Base-by-base conservation (phyloP, 768 basidiomycete genomes). In the Cytidiella melzeri region DNA sequence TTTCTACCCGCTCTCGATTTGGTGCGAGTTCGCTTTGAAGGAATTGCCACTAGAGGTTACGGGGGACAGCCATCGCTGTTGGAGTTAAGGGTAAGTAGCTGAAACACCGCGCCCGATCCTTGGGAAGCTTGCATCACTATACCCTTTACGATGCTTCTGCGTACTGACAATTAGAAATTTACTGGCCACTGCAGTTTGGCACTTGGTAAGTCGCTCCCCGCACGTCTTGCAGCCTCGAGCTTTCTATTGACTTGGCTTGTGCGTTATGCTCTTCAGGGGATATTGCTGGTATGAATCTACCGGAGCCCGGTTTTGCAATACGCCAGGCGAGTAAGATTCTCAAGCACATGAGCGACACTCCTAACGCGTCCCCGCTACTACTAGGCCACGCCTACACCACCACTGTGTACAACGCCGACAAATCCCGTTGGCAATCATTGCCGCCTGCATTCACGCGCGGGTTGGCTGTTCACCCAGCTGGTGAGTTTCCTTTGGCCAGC, bases 381-480 rank as follows among this genome's bases (percentile, higher is more conserved):
- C 56, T 57, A 79, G 79, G 76, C 15, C 72, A 77, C 58, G 85
- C 75, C 3, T 89, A 89, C 61, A 63, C 67, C 39, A 57, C 83
- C 26, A 57, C 61, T 12, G 58, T 82, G 54, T 54, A 61, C 19
- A 71, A 72, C 55, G 27, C 67, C 19, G 61, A 59, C n/a, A 67
- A 69, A 37, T 55, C 67, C 3, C 64, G 63, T 40, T 70, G 55
- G 36, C 66, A 73, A 18, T 66, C 63, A 43, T 73, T 87, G 49
- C 72, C 64, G 3, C 57, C 78, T 0, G 73, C 79, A 1, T 87
- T 84, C 81, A 91, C 87, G 5, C 76, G 77, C 34, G 87, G 85
- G 3, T 75, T 90, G 5, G 84, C 79, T 2, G 71, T 87, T 23
- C 85, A 87, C 55, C 86, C 87, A 13, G 78, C 87, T 45, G 87